phyloP scores from a whole-genome alignment of 2,329 filamentous ascomycete species.

The Simplicillium aogashimaense region DNA sequence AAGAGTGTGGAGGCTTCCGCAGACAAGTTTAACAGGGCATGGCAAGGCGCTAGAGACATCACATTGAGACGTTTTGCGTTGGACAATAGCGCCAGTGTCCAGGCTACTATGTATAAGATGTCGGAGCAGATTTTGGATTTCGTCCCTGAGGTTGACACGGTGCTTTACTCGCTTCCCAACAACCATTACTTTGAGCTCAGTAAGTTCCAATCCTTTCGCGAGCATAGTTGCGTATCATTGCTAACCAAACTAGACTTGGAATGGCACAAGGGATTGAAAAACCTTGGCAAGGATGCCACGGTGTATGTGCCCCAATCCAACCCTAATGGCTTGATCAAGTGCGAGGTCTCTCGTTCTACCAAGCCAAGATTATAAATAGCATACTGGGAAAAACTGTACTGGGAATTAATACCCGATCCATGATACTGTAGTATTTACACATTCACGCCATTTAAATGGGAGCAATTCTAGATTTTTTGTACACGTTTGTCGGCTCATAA shows the following conservation, averaged over 20 bases:
- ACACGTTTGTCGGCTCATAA: too few relatives aligned
- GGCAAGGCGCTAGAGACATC: constrained; percentile 66
- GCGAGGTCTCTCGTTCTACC: constrained; percentile 62
- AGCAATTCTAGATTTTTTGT: too few relatives aligned
- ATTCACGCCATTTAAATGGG: too few relatives aligned
- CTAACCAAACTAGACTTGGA: constrained; percentile 57
- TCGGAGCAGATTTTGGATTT: constrained; percentile 71
- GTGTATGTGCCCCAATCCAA: constrained; percentile 89
- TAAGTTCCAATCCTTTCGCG: constrained; percentile 31
- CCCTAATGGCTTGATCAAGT: constrained; percentile 93
- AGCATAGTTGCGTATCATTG: not conserved
- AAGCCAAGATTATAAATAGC: too few relatives aligned
- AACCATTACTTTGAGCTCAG: constrained; percentile 98
- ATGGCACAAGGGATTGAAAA: constrained; percentile 94
- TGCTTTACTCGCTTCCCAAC: constrained; percentile 83
- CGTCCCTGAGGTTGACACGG: constrained; percentile 60
- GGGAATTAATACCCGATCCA: too few relatives aligned
- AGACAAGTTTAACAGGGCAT: constrained; percentile 68
- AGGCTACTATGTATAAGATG: constrained; percentile 99
- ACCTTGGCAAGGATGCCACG: constrained; percentile 90
- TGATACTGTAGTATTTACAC: too few relatives aligned
- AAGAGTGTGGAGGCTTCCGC: constrained; percentile 55
- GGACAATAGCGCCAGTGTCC: constrained; percentile 86
- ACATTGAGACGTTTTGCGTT: constrained; percentile 88
- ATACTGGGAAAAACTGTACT: too few relatives aligned